Conservation (phyloP, 2,329 filamentous ascomycete genomes). For the Trichocomaceae sp. region DNA sequence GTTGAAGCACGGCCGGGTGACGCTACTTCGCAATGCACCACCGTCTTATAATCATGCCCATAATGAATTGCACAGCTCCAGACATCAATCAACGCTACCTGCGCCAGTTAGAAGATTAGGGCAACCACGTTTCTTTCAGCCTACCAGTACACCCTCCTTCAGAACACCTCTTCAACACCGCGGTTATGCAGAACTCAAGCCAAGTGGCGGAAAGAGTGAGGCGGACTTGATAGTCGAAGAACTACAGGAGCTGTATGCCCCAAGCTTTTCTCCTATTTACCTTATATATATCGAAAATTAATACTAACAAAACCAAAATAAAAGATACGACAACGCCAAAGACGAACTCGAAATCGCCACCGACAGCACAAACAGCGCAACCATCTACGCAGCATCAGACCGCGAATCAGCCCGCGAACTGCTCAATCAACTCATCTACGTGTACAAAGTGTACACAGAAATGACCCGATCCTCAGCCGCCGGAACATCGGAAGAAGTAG, state of each 20-base stretch:
- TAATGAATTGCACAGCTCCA: neutral
- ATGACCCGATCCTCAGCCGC: slow-evolving; percentile 8
- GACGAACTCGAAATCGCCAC: slow-evolving; percentile 47
- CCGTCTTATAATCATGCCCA: neutral
- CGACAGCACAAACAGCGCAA: slow-evolving; percentile 40
- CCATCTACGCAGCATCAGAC: slow-evolving; percentile 43
- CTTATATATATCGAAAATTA: neutral
- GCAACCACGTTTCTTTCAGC: neutral
- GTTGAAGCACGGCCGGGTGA: neutral
- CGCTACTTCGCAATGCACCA: neutral
- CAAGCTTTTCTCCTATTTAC: neutral
- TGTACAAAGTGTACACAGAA: slow-evolving; percentile 31
- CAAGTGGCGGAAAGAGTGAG: slow-evolving; percentile 21
- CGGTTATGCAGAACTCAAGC: slow-evolving; percentile 3
- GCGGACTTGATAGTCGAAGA: slow-evolving; percentile 32
- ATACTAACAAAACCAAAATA: neutral
- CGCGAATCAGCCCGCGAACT: slow-evolving; percentile 42
- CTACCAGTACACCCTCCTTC: neutral
- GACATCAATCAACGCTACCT: neutral
- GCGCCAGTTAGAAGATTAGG: neutral
- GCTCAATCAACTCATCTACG: slow-evolving; percentile 32
- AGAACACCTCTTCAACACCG: neutral
- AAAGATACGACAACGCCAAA: slow-evolving; percentile 39
- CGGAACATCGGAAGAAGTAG: neutral
- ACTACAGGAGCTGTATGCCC: slow-evolving; percentile 29